Evolutionary conservation across 192 early-diverging fungal genomes (phyloP), one percentile per base, ranked within the genome.

Genomic region (Entophlyctis luteolus): DNA sequence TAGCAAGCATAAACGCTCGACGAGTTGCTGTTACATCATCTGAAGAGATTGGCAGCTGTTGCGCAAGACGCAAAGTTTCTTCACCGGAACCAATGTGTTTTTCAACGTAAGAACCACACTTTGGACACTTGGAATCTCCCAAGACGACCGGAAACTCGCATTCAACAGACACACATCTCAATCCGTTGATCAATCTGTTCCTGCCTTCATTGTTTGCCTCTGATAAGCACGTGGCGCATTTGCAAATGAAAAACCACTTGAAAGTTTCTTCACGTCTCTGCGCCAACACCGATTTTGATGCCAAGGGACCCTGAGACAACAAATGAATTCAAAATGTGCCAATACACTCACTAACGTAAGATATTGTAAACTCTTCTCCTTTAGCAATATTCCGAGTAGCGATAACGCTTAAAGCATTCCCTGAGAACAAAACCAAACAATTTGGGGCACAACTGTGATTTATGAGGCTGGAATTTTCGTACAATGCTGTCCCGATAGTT

Each of bases 401-500:
- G 55, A 56, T 56, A 12, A 12, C 16, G 10, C 27, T n/a, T n/a
- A n/a, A n/a, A n/a, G n/a, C 55, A 28, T 34, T 22, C 0, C 10
- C 28, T 12, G 16, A 16, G 35, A 56, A 56, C 12, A 34, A 33
- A 10, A 28, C 20, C 6, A 56, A 34, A 33, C 55, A 56, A 33
- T 56, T 56, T 56, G 55, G 55, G 12, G 16, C 22, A 28, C 55
- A 56, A 34, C 12, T 32, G 32, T 56, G 55, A 33, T 56, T 56
- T 12, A 56, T 16, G 10, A 56, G 22, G 32, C 55, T 56, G 12
- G 55, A 25, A 28, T 14, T 18, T 5, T 12, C 10, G 22, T 56
- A 56, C 5, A 56, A 12, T 56, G 55, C 55, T 56, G 55, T 32
- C 16, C 55, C 55, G 5, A 56, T 22, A 12, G 55, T 6, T 16